Evolutionary conservation across 2,329 filamentous ascomycete genomes (phyloP).

Genomic region (Diplocarpon rosae): DNA sequence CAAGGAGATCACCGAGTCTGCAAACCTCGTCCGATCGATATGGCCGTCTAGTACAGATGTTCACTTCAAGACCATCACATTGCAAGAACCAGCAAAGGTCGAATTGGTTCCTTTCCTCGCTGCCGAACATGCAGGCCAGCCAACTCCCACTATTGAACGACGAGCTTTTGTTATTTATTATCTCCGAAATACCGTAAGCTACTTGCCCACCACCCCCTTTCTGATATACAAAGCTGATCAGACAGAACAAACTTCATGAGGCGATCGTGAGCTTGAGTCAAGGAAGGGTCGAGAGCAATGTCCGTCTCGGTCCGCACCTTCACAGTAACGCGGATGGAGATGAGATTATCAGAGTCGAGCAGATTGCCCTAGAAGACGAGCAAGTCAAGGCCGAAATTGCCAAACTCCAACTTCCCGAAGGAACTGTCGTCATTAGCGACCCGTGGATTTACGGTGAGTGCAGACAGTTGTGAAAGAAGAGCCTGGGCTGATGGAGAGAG

Average conservation of each 20-base stretch:
- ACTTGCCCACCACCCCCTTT: background rate
- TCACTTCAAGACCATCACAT: conserved; percentile 52
- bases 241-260: conserved; percentile 51
- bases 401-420: conserved; percentile 50
- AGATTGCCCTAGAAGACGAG: conserved; percentile 41
- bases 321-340: conserved; percentile 49
- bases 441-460: conserved; percentile 51
- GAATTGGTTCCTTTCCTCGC: conserved; percentile 40
- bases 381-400: conserved; percentile 48
- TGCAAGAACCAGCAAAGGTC: conserved; percentile 45
- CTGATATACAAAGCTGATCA: background rate
- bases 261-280: conserved; percentile 41
- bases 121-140: conserved; percentile 34
- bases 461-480: background rate
- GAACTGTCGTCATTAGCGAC: conserved; percentile 46
- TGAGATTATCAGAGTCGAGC: conserved; percentile 48
- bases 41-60: conserved; percentile 46
- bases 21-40: conserved; percentile 36
- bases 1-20: conserved; percentile 43
- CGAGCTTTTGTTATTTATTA: conserved; percentile 48
- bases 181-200: conserved; percentile 44
- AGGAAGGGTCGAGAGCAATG: conserved; percentile 42
- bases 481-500: too few relatives aligned
- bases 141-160: conserved; percentile 34
- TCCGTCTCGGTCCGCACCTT: conserved; percentile 44